Conservation (phyloP, 1,284 basidiomycete genomes). For the Tilletia indica region DNA sequence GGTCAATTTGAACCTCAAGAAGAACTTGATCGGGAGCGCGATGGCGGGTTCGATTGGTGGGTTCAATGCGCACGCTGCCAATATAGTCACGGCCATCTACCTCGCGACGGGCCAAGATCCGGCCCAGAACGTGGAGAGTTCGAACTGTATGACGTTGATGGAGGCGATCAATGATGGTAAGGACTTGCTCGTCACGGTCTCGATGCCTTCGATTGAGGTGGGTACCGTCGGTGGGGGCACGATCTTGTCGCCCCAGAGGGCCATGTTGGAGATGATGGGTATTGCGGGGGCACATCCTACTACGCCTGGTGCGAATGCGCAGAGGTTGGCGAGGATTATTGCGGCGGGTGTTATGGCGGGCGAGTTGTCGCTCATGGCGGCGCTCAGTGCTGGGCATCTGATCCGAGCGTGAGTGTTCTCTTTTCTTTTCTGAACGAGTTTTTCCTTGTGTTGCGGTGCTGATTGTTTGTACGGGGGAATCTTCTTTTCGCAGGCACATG, state of each 20-base stretch:
- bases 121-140: slow-evolving; percentile 97
- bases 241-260: slow-evolving; percentile 44
- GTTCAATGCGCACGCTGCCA: slow-evolving; percentile 97
- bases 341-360: slow-evolving; percentile 55
- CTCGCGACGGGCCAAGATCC: slow-evolving; percentile 98
- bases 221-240: slow-evolving; percentile 93
- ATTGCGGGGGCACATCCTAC: slow-evolving; percentile 47
- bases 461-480: background rate
- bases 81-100: slow-evolving; percentile 91
- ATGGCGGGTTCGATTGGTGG: slow-evolving; percentile 97
- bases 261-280: slow-evolving; percentile 54
- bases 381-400: slow-evolving; percentile 51
- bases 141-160: slow-evolving; percentile 98
- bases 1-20: slow-evolving; percentile 91
- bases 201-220: slow-evolving; percentile 56
- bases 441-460: background rate
- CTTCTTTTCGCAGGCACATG: slow-evolving; percentile 37
- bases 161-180: slow-evolving; percentile 86
- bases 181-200: slow-evolving; percentile 68
- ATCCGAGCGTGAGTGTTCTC: slow-evolving; percentile 30
- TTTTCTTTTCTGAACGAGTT: background rate
- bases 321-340: slow-evolving; percentile 53
- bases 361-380: slow-evolving; percentile 53
- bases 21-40: slow-evolving; percentile 94
- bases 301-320: slow-evolving; percentile 53